Conservation (phyloP, 1,284 basidiomycete genomes). For the Microbotryum scabiosae region DNA sequence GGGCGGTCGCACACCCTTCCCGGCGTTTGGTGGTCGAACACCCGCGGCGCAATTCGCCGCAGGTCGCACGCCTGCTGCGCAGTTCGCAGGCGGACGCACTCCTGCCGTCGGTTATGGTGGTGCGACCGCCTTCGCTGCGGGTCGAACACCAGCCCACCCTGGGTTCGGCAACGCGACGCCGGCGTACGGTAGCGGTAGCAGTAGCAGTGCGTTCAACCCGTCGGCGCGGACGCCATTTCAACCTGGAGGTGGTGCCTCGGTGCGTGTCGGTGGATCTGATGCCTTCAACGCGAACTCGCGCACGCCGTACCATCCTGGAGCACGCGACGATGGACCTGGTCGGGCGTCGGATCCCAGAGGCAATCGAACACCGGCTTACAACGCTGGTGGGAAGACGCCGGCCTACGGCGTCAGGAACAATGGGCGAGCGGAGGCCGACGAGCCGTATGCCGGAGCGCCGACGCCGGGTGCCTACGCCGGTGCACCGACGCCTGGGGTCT, state of each 20-base stretch:
- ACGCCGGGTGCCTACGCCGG: slow-evolving; percentile 21
- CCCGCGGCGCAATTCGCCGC: slow-evolving; percentile 12
- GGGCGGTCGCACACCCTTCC: slow-evolving; percentile 11
- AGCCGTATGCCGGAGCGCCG: slow-evolving; percentile 15
- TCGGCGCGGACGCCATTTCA: slow-evolving; percentile 5
- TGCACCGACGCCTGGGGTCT: slow-evolving; percentile 14
- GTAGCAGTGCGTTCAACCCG: slow-evolving; percentile 21
- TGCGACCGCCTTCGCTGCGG: slow-evolving; percentile 10
- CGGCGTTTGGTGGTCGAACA: slow-evolving; percentile 11
- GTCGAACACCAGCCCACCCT: slow-evolving; percentile 10
- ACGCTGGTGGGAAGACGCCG: slow-evolving; percentile 40
- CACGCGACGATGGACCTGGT: slow-evolving; percentile 5
- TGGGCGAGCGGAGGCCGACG: slow-evolving; percentile 15
- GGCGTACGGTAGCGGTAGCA: slow-evolving; percentile 42
- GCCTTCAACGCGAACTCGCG: slow-evolving; percentile 15
- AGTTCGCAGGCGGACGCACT: slow-evolving; percentile 27
- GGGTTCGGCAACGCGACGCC: slow-evolving; percentile 10
- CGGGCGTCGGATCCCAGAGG: slow-evolving; percentile 8
- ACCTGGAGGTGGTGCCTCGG: neutral
- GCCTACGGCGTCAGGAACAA: slow-evolving; percentile 32
- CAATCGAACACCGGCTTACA: slow-evolving; percentile 35
- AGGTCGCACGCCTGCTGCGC: slow-evolving; percentile 24
- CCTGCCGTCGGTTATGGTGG: slow-evolving; percentile 23
- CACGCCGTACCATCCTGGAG: slow-evolving; percentile 11
- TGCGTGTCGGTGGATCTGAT: slow-evolving; percentile 1